Conservation (phyloP, 139 green algal genomes). For the Picochlorum sp. region DNA sequence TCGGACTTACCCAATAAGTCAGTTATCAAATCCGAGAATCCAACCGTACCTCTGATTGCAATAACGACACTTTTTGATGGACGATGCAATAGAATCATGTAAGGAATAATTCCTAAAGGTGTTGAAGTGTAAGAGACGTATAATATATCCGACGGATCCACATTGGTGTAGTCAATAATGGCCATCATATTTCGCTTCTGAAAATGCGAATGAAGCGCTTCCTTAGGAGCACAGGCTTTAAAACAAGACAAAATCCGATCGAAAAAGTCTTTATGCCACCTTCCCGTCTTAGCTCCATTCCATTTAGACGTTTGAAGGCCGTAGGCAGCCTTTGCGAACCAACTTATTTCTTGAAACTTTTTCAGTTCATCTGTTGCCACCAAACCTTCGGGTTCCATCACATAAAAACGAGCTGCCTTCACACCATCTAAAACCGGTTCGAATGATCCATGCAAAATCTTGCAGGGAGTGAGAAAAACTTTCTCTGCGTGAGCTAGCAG, state of each 20-base stretch:
- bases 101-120: conserved; percentile 32
- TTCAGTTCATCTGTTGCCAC: not conserved
- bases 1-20: conserved; percentile 35
- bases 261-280: not conserved
- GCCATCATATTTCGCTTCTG: conserved; percentile 22
- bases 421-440: not conserved
- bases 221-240: not conserved
- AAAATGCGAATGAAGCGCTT: conserved; percentile 17
- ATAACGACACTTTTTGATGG: conserved; percentile 34
- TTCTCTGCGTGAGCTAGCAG: too few species aligned
- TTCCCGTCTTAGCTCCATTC: conserved; percentile 1
- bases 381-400: not conserved
- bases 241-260: not conserved
- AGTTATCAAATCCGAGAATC: conserved; percentile 12
- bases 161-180: conserved; percentile 20
- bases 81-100: conserved; percentile 43
- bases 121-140: conserved; percentile 20
- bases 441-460: not conserved
- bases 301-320: conserved; percentile 21
- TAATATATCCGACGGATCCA: conserved; percentile 13
- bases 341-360: conserved; percentile 8
- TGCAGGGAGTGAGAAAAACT: not conserved
- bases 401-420: not conserved
- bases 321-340: conserved; percentile 18
- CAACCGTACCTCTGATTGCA: conserved; percentile 36